Conservation (phyloP, 1,284 basidiomycete genomes). For the Marasmius sp. region DNA sequence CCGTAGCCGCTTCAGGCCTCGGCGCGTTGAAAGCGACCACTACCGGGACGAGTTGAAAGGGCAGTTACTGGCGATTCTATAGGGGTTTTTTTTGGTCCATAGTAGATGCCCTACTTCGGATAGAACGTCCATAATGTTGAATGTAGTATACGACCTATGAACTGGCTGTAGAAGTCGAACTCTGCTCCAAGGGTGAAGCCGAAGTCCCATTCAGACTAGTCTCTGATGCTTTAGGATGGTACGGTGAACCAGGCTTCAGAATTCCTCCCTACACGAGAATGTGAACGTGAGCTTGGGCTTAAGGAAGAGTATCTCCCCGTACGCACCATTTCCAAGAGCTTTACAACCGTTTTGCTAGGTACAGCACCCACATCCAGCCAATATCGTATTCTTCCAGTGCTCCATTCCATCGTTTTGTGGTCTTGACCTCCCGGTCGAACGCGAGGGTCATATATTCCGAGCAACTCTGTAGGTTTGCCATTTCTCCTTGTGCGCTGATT, state of each 20-base stretch:
- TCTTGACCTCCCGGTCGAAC: constrained; percentile 40
- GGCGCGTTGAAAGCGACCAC: not conserved
- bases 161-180: not conserved
- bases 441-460: constrained; percentile 86
- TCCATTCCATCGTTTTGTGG: constrained; percentile 86
- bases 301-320: not conserved
- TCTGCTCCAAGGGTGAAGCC: constrained; percentile 10
- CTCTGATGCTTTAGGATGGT: constrained; percentile 36
- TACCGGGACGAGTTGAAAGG: not conserved
- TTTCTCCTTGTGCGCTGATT: constrained; percentile 76
- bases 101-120: not conserved
- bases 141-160: not conserved
- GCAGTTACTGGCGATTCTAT: not conserved
- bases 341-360: constrained; percentile 79
- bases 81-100: not conserved
- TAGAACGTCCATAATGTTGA: not conserved
- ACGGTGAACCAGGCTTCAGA: constrained; percentile 51
- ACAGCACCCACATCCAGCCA: constrained; percentile 88
- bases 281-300: not conserved
- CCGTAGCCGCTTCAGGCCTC: not conserved
- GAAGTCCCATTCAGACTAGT: not conserved
- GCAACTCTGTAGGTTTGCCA: constrained; percentile 87
- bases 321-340: constrained; percentile 74
- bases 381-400: constrained; percentile 85
- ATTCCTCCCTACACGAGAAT: constrained; percentile 34